Base-by-base conservation (phyloP, 345 rosid species). In the Hypericum perforatum region DNA sequence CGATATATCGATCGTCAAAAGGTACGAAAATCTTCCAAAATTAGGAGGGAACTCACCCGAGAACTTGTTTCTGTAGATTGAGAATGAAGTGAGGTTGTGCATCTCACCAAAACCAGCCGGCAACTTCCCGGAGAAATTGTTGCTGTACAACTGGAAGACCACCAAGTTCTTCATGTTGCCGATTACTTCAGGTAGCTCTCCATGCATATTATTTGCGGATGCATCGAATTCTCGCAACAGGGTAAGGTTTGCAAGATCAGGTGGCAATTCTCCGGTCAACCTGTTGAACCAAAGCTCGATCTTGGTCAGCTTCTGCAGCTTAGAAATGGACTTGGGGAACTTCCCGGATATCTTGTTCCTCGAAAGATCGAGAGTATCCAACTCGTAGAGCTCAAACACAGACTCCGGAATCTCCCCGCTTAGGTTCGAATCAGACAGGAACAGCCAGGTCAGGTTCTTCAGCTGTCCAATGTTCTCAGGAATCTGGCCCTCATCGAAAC, bases 61-160 rank as follows among this genome's bases (percentile, higher is more conserved):
- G 67, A 91, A 87, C 6, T 58, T 79, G 88, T 91, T 91, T 41
- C 57, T 37, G 43, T 91, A 91, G 10, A 87, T 67, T 0, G 98
- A 87, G 37, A 91, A 59, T 0, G 67, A 78, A 9, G 38, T 45
- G 9, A 91, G 87, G 61, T 74, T 37, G 43, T 40, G 64, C 65
- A 91, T 63, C 11, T 82, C 79, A 2, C 89, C 95, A 9, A 91
- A 81, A 7, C 92, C 88, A 7, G 75, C 50, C 1, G 96, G 98
- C 13, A 91, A 14, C 49, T 67, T 67, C 6, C 96, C 98, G 5
- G 82, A 65, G 37, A 87, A 78, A 50, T 71, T 58, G 78, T 91
- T 91, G 5, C 46, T 45, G 41, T 67, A 60, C 22, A 77, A 57
- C 46, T 91, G 72, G 39, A 91, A 85, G 52, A 91, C 82, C 0